Conservation (phyloP, 148 eudicot species). For the Diospyros lotus region DNA sequence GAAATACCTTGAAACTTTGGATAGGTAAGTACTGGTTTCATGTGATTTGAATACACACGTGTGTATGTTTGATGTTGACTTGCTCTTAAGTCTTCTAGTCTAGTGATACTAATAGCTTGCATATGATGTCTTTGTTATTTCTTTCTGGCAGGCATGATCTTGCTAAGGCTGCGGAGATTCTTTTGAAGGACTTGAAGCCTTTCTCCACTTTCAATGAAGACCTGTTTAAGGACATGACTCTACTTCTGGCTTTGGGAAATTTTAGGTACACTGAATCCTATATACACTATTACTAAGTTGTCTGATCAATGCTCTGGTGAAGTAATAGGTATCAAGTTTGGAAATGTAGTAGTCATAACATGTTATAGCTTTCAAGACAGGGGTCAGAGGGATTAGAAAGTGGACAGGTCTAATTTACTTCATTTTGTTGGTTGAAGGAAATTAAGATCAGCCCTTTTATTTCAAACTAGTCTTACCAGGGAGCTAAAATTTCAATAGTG, state of each 20-base stretch:
- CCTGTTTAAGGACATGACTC: constrained; percentile 52
- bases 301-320: neutral
- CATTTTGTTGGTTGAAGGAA: no score
- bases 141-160: constrained; percentile 36
- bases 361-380: neutral
- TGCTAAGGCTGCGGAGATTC: constrained; percentile 56
- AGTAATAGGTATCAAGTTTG: neutral
- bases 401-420: no score
- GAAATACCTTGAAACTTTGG: constrained; percentile 69
- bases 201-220: constrained; percentile 51
- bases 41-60: neutral
- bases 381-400: neutral
- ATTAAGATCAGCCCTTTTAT: neutral
- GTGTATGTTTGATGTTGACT: neutral
- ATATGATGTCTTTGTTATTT: neutral
- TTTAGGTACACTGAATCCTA: constrained; percentile 37
- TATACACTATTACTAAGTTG: neutral
- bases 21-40: constrained; percentile 29
- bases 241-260: constrained; percentile 46
- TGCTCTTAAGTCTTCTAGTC: neutral
- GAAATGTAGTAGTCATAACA: constrained; percentile 1
- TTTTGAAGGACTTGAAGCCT: constrained; percentile 53
- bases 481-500: neutral
- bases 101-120: neutral
- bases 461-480: neutral